A percentile compares a stretch with the other conserved stretches of the same genome.
Conservation (phyloP, 768 basidiomycete genomes). For the Boletellus ananas region DNA sequence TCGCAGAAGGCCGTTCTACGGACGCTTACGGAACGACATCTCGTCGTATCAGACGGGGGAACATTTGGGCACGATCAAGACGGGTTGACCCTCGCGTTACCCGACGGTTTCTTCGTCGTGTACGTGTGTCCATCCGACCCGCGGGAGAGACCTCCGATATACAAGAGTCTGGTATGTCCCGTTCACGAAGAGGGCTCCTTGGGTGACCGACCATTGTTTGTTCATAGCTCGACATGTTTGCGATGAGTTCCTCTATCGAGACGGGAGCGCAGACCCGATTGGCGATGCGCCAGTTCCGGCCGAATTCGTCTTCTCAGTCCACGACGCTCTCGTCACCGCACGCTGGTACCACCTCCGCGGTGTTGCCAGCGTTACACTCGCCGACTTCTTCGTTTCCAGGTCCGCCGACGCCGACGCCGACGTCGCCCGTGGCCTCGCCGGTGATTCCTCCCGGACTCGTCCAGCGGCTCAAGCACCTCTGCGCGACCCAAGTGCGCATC, state of each 20-base stretch:
- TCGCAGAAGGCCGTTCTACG: slow-evolving; percentile 57
- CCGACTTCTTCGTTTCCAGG: slow-evolving; percentile 7
- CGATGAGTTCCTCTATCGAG: slow-evolving; percentile 65
- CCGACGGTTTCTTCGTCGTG: slow-evolving; percentile 66
- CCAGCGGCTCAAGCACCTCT: slow-evolving; percentile 25
- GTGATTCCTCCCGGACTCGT: slow-evolving; percentile 33
- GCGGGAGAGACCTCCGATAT: slow-evolving; percentile 60
- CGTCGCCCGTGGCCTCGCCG: slow-evolving; percentile 14
- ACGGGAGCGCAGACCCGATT: slow-evolving; percentile 40
- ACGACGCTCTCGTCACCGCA: slow-evolving; percentile 28
- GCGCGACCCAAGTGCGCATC: slow-evolving; percentile 39
- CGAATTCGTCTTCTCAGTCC: slow-evolving; percentile 25
- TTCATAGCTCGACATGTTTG: slow-evolving; percentile 68
- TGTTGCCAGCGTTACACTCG: slow-evolving; percentile 17
- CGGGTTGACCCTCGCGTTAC: slow-evolving; percentile 34
- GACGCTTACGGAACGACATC: slow-evolving; percentile 48
- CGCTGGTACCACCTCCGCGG: slow-evolving; percentile 27
- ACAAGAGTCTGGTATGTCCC: slow-evolving; percentile 58
- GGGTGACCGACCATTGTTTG: slow-evolving; percentile 4
- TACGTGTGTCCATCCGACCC: slow-evolving; percentile 68
- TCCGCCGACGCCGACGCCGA: slow-evolving; percentile 31
- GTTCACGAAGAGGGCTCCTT: neutral
- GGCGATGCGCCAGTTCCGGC: slow-evolving; percentile 32
- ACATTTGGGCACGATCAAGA: slow-evolving; percentile 24
- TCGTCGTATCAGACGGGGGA: slow-evolving; percentile 38